Evolutionary conservation across 1,139 yeast genomes (phyloP), one percentile per base, ranked within the genome.

Genomic region (Geotrichum europaeum): DNA sequence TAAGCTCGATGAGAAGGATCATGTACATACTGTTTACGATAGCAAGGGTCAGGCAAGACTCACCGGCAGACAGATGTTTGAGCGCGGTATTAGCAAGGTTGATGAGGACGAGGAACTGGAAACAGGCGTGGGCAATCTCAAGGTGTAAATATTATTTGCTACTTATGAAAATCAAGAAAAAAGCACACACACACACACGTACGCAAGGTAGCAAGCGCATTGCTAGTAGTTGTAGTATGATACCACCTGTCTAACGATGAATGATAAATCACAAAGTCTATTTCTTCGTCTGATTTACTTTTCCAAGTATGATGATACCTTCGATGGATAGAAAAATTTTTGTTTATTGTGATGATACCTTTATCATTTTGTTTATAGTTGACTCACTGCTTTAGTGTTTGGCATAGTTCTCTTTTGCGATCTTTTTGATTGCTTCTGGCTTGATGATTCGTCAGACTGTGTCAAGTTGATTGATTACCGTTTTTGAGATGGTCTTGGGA

Each of bases 61-160:
- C 69, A 86, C 96, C 0, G 99, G 99, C 22, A 81, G 84, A 67
- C 94, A 91, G 73, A 87, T 94, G 63, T 94, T 92, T 71, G 98
- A 91, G 70, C 82, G 81, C 70, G 98, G 98, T 56, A 81, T 91
- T 69, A 95, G 88, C 52, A 85, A 84, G 63, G 84, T 81, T 36
- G 84, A 76, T 9, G 89, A 83, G 55, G 82, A 75, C 53, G 77
- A 72, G 22, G 74, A 68, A n/a, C 66, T 64, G 25, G 68, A 66
- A 36, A 60, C 60, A 30, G 62, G 63, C 10, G 63, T 54, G 9
- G 45, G 45, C 9, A 51, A 25, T 22, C 24, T 62, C 45, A 56
- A 57, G 40, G 59, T 52, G 32, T 56, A 52, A 57, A 40, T 40
- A 15, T 40, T 40, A 18, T 15, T 7, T 40, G 6, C 6, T 40